Base-by-base conservation (phyloP, 1,139 yeast genomes). In the Debaryomyces nepalensis region DNA sequence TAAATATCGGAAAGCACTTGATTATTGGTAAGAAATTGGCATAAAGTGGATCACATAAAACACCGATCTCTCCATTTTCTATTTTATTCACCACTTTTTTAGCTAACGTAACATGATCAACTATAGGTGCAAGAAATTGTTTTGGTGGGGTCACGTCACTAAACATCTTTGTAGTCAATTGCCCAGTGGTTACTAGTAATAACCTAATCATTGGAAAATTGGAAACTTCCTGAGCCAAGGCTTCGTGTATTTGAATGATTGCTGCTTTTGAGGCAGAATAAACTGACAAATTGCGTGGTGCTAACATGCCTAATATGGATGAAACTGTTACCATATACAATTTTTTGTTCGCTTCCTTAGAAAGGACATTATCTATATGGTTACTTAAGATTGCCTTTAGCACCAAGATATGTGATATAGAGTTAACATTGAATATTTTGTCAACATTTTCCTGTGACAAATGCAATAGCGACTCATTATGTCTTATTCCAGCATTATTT, bases 401-500 rank as follows among this genome's bases (percentile, higher is more conserved):
- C 1, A 85, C 65, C 58, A 76, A 66, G 9, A 82, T 64, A 11
- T 80, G 84, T 0, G 89, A 70, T 21, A 82, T 53, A 2, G 79
- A 68, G 54, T 88, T 88, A 12, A 84, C 75, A 20, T 73, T 66
- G 41, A 84, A 68, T 1, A 81, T 59, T 0, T 54, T 50, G 2
- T 55, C 49, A 3, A 81, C 65, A 8, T 67, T 63, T 0, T 54
- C 53, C 2, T 53, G 61, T 0, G 63, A 42, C 37, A 77, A 44
- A 4, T 72, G 68, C 9, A 72, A 47, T 2, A 85, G 50, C 1
- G 73, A 52, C 32, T 72, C 69, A 43, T 63, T 61, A 36, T 80
- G 81, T 39, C 91, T 70, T 8, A 82, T 64, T 0, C 93, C 96
- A 0, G 95, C 96, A 59, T 87, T 88, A 55, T 86, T 85, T 19